Evolutionary conservation across 1,139 yeast species (phyloP).

Genomic region (Sugiyamaella grinbergsii): DNA sequence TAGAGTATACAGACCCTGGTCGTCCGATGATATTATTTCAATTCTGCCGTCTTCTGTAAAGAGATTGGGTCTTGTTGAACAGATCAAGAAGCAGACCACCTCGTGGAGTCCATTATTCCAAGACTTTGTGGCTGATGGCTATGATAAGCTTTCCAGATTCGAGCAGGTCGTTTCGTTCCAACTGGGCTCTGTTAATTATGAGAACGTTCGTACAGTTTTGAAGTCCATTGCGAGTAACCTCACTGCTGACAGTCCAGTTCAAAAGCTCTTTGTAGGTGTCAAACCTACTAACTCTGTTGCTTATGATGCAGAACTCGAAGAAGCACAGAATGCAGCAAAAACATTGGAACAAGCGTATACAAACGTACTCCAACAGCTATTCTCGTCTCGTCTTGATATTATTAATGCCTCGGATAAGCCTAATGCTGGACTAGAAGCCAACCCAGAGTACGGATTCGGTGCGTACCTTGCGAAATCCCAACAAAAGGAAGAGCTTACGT

Average conservation of each 20-base stretch:
- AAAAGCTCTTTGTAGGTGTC: constrained; percentile 62
- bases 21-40: constrained; percentile 52
- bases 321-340: constrained; percentile 51
- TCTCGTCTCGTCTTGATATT: constrained; percentile 53
- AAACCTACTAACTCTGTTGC: constrained; percentile 27
- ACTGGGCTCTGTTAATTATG: constrained; percentile 52
- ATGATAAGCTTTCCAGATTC: constrained; percentile 16
- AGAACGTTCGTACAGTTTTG: constrained; percentile 51
- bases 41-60: constrained; percentile 59
- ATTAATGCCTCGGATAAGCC: constrained; percentile 58
- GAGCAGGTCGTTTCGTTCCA: constrained; percentile 56
- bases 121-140: constrained; percentile 64
- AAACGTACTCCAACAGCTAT: constrained; percentile 71
- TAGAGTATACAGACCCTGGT: constrained; percentile 73
- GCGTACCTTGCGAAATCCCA: constrained; percentile 62
- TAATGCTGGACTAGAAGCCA: constrained; percentile 46
- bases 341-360: constrained; percentile 76
- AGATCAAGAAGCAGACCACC: constrained; percentile 51
- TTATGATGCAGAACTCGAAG: constrained; percentile 26
- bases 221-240: constrained; percentile 57
- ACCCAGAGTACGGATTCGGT: constrained; percentile 90
- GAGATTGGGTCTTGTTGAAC: constrained; percentile 67
- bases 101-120: constrained; percentile 68
- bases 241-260: constrained; percentile 57
- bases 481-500: constrained; percentile 46